Conservation (phyloP, 2,329 filamentous ascomycete species). For the Fusarium guadeloupense region DNA sequence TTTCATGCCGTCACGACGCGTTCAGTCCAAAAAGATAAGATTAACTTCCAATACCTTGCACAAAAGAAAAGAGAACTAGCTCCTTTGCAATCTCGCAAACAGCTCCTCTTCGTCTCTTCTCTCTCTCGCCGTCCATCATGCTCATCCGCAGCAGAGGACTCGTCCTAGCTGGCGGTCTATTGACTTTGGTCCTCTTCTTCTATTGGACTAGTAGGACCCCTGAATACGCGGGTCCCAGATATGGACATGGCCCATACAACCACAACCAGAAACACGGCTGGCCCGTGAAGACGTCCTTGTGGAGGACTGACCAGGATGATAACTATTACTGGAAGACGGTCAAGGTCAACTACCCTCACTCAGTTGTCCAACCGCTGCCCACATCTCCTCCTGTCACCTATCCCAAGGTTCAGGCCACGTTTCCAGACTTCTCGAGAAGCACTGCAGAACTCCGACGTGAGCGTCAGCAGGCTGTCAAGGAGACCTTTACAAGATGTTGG, state of each 20-base stretch:
- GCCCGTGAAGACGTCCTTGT: constrained; percentile 34
- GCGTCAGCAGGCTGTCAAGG: constrained; percentile 53
- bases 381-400: constrained; percentile 40
- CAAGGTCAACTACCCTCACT: constrained; percentile 42
- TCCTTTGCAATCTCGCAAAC: constrained; percentile 1
- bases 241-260: constrained; percentile 32
- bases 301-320: constrained; percentile 39
- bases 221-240: constrained; percentile 24
- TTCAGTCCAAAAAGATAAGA: constrained; percentile 22
- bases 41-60: not conserved
- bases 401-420: constrained; percentile 48
- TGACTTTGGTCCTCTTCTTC: constrained; percentile 36
- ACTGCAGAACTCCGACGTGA: constrained; percentile 45
- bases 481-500: constrained; percentile 57
- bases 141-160: constrained; percentile 36
- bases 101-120: not conserved
- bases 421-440: constrained; percentile 41
- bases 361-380: constrained; percentile 46
- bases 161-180: constrained; percentile 30
- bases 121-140: constrained; percentile 21
- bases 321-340: constrained; percentile 44
- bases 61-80: not conserved
- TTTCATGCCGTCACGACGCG: constrained; percentile 20
- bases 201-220: constrained; percentile 29
- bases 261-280: constrained; percentile 37